Base-by-base conservation (phyloP, 306 rosid genomes). In the Lupinus albus region DNA sequence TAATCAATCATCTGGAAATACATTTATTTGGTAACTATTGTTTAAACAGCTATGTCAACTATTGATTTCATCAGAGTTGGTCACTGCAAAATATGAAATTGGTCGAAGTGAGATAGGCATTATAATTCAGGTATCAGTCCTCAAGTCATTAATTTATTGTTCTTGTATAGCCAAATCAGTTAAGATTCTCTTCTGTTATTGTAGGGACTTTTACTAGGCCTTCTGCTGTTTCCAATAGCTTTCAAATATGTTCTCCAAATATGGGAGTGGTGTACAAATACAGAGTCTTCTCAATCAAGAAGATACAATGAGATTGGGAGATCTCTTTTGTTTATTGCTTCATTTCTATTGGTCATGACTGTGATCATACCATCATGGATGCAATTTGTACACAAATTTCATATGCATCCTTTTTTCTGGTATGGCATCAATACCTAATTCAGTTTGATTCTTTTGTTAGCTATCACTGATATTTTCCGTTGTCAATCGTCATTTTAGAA, bases 171-270 rank as follows among this genome's bases (percentile, higher is more conserved):
- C 61, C 73, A 32, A 73, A 79, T 68, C 48, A 62, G n/a, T 78
- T 35, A 71, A 74, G 56, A n/a, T 67, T 38, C 67, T 79, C 75
- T 62, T 39, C 55, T 72, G 47, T 75, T 79, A 46, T 36, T 85
- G 82, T 84, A 93, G 99, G 99, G 97, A 54, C 50, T 90, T 80
- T 78, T 93, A 76, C 87, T 90, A 75, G 97, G 99, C 68, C 94
- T 93, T 78, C 84, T 93, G 79, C 84, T 90, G 33, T 89, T 81
- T 67, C 88, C 97, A 12, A 0, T 83, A 73, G 81, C 79, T 79
- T 90, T 86, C 75, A 88, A 84, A 80, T 80, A 61, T 81, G 56
- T 80, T 61, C 83, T 80, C 67, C 87, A 65, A 67, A 42, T 82
- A 62, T 80, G 87, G 95, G 86, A 88, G 67, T 73, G 68, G 82